phyloP scores from a whole-genome alignment of 257 asterid species.

The Lycium barbarum region DNA sequence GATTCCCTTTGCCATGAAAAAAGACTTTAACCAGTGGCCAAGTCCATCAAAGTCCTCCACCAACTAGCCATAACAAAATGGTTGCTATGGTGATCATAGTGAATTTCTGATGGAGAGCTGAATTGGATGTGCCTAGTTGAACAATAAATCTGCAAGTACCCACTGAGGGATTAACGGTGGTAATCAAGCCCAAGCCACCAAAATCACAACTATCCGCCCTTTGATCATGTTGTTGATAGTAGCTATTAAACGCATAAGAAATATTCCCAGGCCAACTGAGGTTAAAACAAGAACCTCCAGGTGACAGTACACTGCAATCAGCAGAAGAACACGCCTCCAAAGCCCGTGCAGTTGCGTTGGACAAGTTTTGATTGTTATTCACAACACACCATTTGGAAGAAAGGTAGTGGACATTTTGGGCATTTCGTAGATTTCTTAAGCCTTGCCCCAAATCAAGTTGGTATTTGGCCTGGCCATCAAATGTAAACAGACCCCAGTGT shows the following conservation, averaged over 20 bases:
- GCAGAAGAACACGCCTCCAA: conserved; percentile 67
- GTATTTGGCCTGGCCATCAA: conserved; percentile 92
- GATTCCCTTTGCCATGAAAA: not conserved
- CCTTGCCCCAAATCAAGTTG: conserved; percentile 61
- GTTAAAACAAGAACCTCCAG: conserved; percentile 73
- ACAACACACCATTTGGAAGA: conserved; percentile 86
- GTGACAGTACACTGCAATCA: conserved; percentile 66
- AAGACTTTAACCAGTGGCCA: not conserved
- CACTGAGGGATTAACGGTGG: conserved; percentile 80
- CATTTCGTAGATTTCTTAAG: conserved; percentile 59
- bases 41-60: conserved; percentile 21
- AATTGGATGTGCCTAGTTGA: conserved; percentile 54
- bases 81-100: conserved; percentile 31
- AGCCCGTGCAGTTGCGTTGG: conserved; percentile 62
- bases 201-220: conserved; percentile 65
- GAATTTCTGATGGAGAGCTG: conserved; percentile 39
- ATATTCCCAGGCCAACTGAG: conserved; percentile 82
- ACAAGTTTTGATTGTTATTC: conserved; percentile 67
- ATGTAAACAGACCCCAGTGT: conserved; percentile 91
- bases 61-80: conserved; percentile 45
- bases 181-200: conserved; percentile 82
- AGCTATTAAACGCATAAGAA: conserved; percentile 81
- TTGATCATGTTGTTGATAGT: conserved; percentile 79
- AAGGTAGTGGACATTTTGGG: conserved; percentile 71
- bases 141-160: conserved; percentile 67